Base-by-base conservation (phyloP, 164 flowering plant species). In the Litsea cubeba region DNA sequence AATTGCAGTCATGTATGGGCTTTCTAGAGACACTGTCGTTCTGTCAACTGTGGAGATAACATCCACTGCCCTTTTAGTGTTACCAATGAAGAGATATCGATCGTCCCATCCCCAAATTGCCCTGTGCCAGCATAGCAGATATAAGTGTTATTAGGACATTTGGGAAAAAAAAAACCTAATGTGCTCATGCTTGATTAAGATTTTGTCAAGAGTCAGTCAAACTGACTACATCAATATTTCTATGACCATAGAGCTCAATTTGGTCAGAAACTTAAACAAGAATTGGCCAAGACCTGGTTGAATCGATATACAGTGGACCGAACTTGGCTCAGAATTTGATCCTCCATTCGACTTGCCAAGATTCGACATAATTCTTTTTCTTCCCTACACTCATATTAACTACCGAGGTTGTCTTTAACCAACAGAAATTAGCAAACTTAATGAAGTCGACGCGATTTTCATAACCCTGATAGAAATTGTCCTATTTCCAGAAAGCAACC, bases 51-150 rank as follows among this genome's bases (percentile, higher is more conserved):
- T 68, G 35, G 92, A 91, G 20, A 95, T 80, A 40, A 91, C 88
- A 82, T 95, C 98, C 62, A 93, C 87, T 77, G 84, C 93, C 81
- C 91, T 88, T 65, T 78, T 85, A 88, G 84, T 88, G 68, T 87
- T 93, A 49, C 98, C 99, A 50, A 93, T 81, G 80, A 86, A 91
- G 63, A 95, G 49, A 69, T 82, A 77, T 22, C 86, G 84, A 80
- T 93, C 97, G 73, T 91, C 93, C 99, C 99, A 95, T 12, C 96
- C 99, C 98, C 99, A 95, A 75, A 89, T 86, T 28, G 90, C 95
- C 80, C 98, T 95, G 90, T 25, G 68, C 24, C 75, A 69, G 54
- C 50, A 60, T 70, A 50, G 69, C 28, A 23, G 63, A 79, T 14
- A 35, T 22, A 72, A 65, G 40, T 30, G 20, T n/a, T 50, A 24